Evolutionary conservation across 208 protist species (phyloP), one percentile per base, ranked within the genome.

Genomic region (Acanthamoeba castellanii): DNA sequence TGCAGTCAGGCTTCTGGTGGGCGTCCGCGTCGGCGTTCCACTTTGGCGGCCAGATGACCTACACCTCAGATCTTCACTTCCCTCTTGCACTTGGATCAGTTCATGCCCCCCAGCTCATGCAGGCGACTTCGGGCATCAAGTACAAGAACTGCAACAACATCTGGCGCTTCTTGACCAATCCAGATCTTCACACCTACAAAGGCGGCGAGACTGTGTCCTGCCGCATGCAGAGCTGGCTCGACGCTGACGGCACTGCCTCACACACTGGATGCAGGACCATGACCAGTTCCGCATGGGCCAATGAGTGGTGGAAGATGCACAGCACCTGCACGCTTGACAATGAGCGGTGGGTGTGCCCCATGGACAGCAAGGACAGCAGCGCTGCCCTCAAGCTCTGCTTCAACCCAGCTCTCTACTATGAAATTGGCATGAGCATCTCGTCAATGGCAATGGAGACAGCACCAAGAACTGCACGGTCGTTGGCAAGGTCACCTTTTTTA

Each of bases 1-100:
- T n/a, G n/a, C n/a, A n/a, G n/a, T 64, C 64, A 34, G 95, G 95
- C 72, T 81, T 81, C 72, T 81, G 72, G 72, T 81, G 72, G 72
- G 72, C 37, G 20, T 81, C 72, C 34, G 72, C 72, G 1, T 5
- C 11, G 6, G 72, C 72, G 11, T 81, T 81, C 34, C 50, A 81
- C 37, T 50, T 55, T 9, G 74, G 74, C 37, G 9, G 8, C 22
- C 0, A 27, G 37, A 27, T 0, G 74, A n/a, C 7, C 34, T 82
- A 37, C 37, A 82, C 1, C 42, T 32, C 68, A 13, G 74, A 37
- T 82, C 37, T 82, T 82, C 74, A 82, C 74, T 0, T 82, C 74
- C 22, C 74, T 82, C 42, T 32, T 37, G 37, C 74, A 82, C 74
- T 82, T 37, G 64, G 37, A 82, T 11, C 74, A 82, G 74, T 82